phyloP scores from a whole-genome alignment of 2,329 filamentous ascomycete species.

The Aspergillus sp. region DNA sequence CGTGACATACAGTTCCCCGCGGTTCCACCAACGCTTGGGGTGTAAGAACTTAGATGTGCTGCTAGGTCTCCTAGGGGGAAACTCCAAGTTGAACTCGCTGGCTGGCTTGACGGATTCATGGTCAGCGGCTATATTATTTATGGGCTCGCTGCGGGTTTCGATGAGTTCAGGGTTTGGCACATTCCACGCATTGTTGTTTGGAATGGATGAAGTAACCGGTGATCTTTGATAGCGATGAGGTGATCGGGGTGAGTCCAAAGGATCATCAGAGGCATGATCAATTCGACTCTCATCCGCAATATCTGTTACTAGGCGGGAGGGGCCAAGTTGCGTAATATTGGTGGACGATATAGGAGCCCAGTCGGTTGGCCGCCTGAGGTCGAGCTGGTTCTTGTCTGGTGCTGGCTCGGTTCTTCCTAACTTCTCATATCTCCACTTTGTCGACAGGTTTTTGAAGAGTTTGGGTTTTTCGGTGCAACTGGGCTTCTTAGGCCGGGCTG shows the following conservation, averaged over 20 bases:
- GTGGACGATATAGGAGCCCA: constrained; percentile 22
- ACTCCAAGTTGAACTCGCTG: not conserved
- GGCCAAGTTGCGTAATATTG: not conserved
- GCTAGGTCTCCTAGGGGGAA: constrained; percentile 14
- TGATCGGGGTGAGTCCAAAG: not conserved
- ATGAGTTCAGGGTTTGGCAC: not conserved
- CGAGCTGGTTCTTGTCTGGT: constrained; percentile 37
- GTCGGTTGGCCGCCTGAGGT: constrained; percentile 37
- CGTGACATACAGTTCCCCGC: constrained; percentile 27
- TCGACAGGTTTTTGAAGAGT: constrained; percentile 26
- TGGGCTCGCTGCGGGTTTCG: not conserved
- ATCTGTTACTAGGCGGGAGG: not conserved
- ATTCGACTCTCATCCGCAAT: not conserved
- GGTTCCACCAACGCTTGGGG: constrained; percentile 21
- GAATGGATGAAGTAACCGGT: not conserved
- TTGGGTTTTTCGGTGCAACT: constrained; percentile 4
- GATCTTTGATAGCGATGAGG: not conserved
- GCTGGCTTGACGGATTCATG: not conserved
- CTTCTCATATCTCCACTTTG: constrained; percentile 31
- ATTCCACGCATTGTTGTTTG: not conserved
- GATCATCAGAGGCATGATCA: not conserved
- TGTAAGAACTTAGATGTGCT: not conserved
- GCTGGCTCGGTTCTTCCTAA: constrained; percentile 31
- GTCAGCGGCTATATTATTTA: not conserved
- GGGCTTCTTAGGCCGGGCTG: constrained; percentile 8